These are phyloP conservation scores for Colletotrichum caudatum DNA, from an alignment of 2,329 filamentous ascomycete genomes.

Conservation along the genomic window DNA sequence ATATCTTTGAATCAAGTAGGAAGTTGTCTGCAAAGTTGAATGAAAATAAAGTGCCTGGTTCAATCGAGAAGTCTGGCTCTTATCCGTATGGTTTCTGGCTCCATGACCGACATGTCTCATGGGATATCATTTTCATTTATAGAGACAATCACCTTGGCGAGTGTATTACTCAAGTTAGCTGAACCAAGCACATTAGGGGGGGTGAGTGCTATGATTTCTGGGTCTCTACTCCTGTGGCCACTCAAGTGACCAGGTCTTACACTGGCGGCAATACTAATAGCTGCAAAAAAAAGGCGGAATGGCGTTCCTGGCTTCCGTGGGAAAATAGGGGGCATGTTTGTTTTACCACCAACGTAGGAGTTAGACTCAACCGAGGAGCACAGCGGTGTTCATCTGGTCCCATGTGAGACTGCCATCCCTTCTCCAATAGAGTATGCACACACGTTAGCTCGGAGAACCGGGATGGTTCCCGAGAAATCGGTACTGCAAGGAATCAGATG, in stretches of 20 bases:
- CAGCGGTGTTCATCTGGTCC: slow-evolving; percentile 35
- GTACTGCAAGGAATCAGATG: slow-evolving; percentile 18
- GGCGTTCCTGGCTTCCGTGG: slow-evolving; percentile 7
- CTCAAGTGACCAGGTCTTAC: neutral
- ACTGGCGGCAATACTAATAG: neutral
- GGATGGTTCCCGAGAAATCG: neutral
- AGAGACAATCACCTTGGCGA: neutral
- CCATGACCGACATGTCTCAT: neutral
- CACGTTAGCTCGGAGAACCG: neutral
- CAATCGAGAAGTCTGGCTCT: slow-evolving; percentile 9
- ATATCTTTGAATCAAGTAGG: neutral
- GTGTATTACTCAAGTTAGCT: no score
- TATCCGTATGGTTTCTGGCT: neutral
- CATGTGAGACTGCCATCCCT: slow-evolving; percentile 32
- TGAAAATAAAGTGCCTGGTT: slow-evolving; percentile 21
- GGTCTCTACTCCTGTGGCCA: neutral
- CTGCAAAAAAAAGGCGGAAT: neutral
- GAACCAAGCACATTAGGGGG: neutral
- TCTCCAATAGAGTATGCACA: neutral
- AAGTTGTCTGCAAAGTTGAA: neutral
- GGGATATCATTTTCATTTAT: slow-evolving; percentile 21
- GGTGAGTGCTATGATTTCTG: neutral
- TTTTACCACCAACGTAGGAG: neutral
- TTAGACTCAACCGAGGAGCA: neutral
- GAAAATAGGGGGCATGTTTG: neutral